Conservation (phyloP, 2,329 filamentous ascomycete genomes). For the Colletotrichum phormii region DNA sequence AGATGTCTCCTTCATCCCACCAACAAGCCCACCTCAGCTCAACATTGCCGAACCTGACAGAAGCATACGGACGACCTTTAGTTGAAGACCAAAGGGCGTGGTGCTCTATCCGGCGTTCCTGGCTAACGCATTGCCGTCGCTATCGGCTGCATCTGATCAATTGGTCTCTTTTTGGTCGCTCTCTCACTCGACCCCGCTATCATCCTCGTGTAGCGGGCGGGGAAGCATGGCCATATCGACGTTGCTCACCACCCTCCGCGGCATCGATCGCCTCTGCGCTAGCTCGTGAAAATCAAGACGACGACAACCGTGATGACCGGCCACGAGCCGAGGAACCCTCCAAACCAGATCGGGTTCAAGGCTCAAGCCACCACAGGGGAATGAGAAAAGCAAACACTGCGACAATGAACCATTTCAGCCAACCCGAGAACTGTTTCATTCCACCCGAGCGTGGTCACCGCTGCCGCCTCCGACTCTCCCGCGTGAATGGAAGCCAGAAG, state of each 20-base stretch:
- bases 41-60: conserved; percentile 18
- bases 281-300: conserved; percentile 18
- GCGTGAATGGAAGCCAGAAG: conserved; percentile 7
- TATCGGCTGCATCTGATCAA: conserved; percentile 15
- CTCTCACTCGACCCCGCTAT: conserved; percentile 18
- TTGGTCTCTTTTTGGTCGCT: conserved; percentile 26
- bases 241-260: background rate
- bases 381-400: conserved; percentile 23
- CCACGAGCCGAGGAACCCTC: conserved; percentile 4
- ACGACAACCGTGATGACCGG: background rate
- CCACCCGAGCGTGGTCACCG: conserved; percentile 1
- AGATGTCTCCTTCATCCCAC: conserved; percentile 2
- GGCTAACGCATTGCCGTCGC: conserved; percentile 24
- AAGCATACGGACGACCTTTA: background rate
- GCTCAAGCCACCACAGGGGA: conserved; percentile 18
- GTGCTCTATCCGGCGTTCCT: conserved; percentile 26
- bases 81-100: conserved; percentile 17
- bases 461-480: background rate
- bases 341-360: conserved; percentile 3
- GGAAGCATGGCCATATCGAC: background rate
- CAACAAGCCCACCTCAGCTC: background rate
- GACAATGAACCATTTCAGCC: conserved; percentile 21
- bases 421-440: conserved; percentile 32
- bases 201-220: conserved; percentile 8
- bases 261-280: conserved; percentile 13